phyloP scores from a whole-genome alignment of 1,284 basidiomycete genomes.

The Pseudozyma flocculosa region DNA sequence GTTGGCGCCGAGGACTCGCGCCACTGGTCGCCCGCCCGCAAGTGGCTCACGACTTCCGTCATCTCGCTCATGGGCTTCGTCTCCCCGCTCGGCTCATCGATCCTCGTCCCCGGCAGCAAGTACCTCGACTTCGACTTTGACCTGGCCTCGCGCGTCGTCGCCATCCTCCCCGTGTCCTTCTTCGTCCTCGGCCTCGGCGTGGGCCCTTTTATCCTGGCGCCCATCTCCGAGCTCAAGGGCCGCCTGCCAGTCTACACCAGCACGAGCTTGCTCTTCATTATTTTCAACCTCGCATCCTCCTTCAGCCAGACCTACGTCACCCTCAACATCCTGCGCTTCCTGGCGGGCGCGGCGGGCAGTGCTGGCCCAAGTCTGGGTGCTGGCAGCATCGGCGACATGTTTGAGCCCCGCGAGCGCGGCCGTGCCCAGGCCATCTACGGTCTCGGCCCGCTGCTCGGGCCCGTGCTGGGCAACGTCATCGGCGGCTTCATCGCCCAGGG shows the following conservation, averaged over 20 bases:
- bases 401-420: slow-evolving; percentile 38
- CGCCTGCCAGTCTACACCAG: slow-evolving; percentile 59
- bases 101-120: slow-evolving; percentile 37
- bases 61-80: slow-evolving; percentile 53
- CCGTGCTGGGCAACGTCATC: slow-evolving; percentile 41
- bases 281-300: slow-evolving; percentile 56
- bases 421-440: slow-evolving; percentile 41
- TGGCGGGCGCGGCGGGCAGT: slow-evolving; percentile 43
- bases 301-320: slow-evolving; percentile 53
- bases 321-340: slow-evolving; percentile 35
- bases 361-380: slow-evolving; percentile 47
- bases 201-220: slow-evolving; percentile 62
- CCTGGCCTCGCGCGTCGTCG: slow-evolving; percentile 25
- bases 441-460: slow-evolving; percentile 45
- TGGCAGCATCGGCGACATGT: slow-evolving; percentile 51
- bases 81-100: slow-evolving; percentile 48
- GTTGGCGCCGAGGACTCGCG: slow-evolving; percentile 25
- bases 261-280: slow-evolving; percentile 48
- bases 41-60: slow-evolving; percentile 43
- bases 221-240: slow-evolving; percentile 61
- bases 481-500: slow-evolving; percentile 42
- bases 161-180: slow-evolving; percentile 40
- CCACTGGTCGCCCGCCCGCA: slow-evolving; percentile 18
- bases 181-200: slow-evolving; percentile 47
- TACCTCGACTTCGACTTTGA: slow-evolving; percentile 29